Evolutionary conservation across 345 rosid genomes (phyloP).

Genomic region (Lumnitzera littorea): DNA sequence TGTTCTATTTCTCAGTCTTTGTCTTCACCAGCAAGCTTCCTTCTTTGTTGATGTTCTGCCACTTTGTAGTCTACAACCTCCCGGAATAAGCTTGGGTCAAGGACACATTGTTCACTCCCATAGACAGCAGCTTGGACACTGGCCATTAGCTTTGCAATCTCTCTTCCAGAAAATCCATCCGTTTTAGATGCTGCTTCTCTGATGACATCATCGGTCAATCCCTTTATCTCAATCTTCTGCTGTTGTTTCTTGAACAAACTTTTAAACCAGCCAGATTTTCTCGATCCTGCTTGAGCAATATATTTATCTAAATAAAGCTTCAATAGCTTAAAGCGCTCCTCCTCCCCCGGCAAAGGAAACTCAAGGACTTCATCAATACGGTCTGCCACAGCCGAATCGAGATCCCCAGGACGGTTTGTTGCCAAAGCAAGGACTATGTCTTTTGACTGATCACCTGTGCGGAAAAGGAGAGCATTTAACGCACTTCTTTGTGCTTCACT

Average conservation of each 20-base stretch:
- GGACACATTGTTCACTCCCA: constrained; percentile 71
- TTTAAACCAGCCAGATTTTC: constrained; percentile 44
- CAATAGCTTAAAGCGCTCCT: constrained; percentile 78
- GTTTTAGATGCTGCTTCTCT: constrained; percentile 84
- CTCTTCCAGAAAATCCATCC: constrained; percentile 85
- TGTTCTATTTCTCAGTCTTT: not conserved
- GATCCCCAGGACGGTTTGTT: constrained; percentile 97
- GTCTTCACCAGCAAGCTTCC: constrained; percentile 45
- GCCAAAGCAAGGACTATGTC: constrained; percentile 94
- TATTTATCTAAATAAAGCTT: constrained; percentile 85
- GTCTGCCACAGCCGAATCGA: constrained; percentile 89
- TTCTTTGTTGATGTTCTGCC: constrained; percentile 88
- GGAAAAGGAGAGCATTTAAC: constrained; percentile 86
- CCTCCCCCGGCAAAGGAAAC: constrained; percentile 80
- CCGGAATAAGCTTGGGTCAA: constrained; percentile 62
- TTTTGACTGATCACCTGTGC: constrained; percentile 94
- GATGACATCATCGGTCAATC: constrained; percentile 61
- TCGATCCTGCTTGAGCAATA: constrained; percentile 58
- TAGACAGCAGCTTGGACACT: constrained; percentile 91
- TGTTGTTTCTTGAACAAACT: constrained; percentile 46
- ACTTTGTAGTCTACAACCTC: constrained; percentile 95
- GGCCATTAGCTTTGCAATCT: constrained; percentile 90
- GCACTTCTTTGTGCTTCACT: constrained; percentile 99
- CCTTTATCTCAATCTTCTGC: constrained; percentile 71
- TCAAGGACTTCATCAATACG: constrained; percentile 90